Evolutionary conservation across 1,284 basidiomycete species (phyloP).

Genomic region (Irpex rosettiformis): DNA sequence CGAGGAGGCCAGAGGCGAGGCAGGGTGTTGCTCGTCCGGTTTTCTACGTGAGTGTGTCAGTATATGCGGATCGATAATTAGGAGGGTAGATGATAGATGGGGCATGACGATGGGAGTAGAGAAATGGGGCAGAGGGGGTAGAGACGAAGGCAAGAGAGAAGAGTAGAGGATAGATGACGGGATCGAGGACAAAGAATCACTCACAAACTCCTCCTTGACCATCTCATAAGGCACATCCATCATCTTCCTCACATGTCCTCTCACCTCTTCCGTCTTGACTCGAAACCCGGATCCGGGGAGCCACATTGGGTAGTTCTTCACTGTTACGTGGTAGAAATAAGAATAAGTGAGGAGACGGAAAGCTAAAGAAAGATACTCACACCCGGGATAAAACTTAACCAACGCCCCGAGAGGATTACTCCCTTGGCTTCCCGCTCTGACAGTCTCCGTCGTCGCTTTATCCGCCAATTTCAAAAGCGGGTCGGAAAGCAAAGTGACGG

Average conservation of each 20-base stretch:
- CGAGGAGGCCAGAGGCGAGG: constrained; percentile 51
- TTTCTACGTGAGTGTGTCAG: constrained; percentile 14
- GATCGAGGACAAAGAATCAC: not conserved
- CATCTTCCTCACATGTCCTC: constrained; percentile 32
- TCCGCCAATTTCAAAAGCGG: constrained; percentile 20
- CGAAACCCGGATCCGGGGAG: constrained; percentile 56
- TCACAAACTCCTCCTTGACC: constrained; percentile 50
- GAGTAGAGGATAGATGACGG: not conserved
- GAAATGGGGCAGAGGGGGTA: not conserved
- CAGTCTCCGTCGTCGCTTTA: constrained; percentile 18
- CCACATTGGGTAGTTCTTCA: constrained; percentile 51
- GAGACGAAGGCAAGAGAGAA: not conserved
- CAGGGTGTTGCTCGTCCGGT: constrained; percentile 46
- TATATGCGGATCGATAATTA: not conserved
- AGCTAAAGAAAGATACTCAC: not conserved
- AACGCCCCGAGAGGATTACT: constrained; percentile 22
- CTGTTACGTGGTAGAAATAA: constrained; percentile 13
- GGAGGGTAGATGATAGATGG: not conserved
- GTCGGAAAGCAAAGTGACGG: constrained; percentile 19
- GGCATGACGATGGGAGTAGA: not conserved
- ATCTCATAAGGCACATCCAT: constrained; percentile 51
- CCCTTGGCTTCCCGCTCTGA: constrained; percentile 21
- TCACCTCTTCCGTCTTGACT: constrained; percentile 40
- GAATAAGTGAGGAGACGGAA: too few species aligned
- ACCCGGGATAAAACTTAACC: constrained; percentile 43